A percentile compares a stretch with the other conserved stretches of the same genome.
Evolutionary conservation across 306 rosid species (phyloP).

Genomic region (Argentina anserina): DNA sequence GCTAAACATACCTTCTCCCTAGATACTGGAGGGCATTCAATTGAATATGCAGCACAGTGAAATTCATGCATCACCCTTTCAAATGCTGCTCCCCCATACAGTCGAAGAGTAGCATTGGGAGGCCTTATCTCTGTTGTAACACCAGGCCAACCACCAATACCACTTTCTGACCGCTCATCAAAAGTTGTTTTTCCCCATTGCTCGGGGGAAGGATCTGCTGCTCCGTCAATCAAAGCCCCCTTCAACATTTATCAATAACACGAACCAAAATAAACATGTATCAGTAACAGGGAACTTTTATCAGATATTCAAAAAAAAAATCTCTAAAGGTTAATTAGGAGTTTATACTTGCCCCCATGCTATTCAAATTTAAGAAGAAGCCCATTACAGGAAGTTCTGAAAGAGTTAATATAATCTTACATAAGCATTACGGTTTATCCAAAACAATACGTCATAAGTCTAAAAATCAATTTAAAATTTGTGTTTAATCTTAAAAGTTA

Average conservation of each 20-base stretch:
- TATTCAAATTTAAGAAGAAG: not conserved
- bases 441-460: too few relatives aligned
- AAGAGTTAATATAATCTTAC: not conserved
- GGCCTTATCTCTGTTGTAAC: conserved; percentile 61
- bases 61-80: conserved; percentile 96
- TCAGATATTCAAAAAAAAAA: not conserved
- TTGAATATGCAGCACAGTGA: conserved; percentile 91
- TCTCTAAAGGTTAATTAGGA: not conserved
- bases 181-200: conserved; percentile 90
- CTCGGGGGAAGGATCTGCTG: conserved; percentile 97
- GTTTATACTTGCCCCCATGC: not conserved
- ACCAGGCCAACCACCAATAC: conserved; percentile 94
- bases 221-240: conserved; percentile 93
- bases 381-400: not conserved
- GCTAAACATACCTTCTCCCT: conserved; percentile 72
- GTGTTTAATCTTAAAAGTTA: not conserved
- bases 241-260: conserved; percentile 23
- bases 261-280: not conserved
- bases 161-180: conserved; percentile 79
- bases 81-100: conserved; percentile 97
- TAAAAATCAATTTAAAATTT: not conserved
- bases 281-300: conserved; percentile 6
- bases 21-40: conserved; percentile 87
- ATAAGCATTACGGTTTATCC: not conserved
- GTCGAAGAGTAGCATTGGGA: conserved; percentile 85